Base-by-base conservation (phyloP, 148 eudicot genomes). In the Vaccinium macrocarpon region DNA sequence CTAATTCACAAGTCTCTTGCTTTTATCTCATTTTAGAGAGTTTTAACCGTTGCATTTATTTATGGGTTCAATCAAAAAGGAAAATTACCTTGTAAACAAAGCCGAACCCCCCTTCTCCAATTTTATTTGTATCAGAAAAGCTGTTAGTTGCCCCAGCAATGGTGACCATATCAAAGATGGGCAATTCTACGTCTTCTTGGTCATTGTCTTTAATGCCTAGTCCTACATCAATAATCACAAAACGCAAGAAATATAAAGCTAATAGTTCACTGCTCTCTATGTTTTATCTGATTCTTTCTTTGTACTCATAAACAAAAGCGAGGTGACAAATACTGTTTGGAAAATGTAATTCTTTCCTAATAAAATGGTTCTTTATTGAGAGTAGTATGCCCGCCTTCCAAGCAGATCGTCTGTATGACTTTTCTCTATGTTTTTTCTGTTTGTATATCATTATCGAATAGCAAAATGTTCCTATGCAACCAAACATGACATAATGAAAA, bases 51-150 rank as follows among this genome's bases (percentile, higher is more conserved):
- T 53, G n/a, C n/a, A n/a, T n/a, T n/a, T n/a, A n/a, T n/a, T 13
- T 1, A 12, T 2, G 66, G 3, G 0, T 59, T 21, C 11, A 19
- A 6, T 21, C 66, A 19, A 1, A 21, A 59, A 19, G 8, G 0
- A 77, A 23, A 61, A 19, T 29, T 84, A 72, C 66, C 5, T 14
- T 52, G 56, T 52, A 3, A 52, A 13, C 14, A 52, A 0, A 52
- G 55, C 14, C 15, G 3, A 13, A 52, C 0, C 55, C 55, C 55
- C 4, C 86, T 56, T 84, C 21, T 46, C 86, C 83, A 52, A 84
- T 71, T 66, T 79, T 84, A 23, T 77, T 77, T 49, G 35, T 25
- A 19, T 25, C 80, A 77, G n/a, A 77, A 50, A 77, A 50, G 32
- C 25, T 50, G 80, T 77, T 77, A 0, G 80, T 77, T 77, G 80